phyloP scores from a whole-genome alignment of 2,329 filamentous ascomycete genomes.

The Clonostachys rosea region DNA sequence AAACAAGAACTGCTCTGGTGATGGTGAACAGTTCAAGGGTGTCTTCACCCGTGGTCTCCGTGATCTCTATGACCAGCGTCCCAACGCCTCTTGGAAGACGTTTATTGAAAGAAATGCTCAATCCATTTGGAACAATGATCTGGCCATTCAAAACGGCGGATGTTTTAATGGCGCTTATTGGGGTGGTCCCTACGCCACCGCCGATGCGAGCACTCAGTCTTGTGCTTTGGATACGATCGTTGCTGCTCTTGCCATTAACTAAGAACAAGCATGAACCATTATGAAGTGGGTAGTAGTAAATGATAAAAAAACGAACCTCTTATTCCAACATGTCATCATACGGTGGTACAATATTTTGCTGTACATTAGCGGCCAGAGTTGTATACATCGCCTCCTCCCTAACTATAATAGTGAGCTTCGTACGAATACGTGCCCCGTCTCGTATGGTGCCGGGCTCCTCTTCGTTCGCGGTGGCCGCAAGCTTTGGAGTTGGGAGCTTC shows the following conservation, averaged over 20 bases:
- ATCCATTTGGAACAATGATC: slow-evolving; percentile 7
- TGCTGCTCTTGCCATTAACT: slow-evolving; percentile 1
- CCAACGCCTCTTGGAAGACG: slow-evolving; percentile 2
- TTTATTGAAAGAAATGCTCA: slow-evolving; percentile 6
- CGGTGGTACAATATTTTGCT: too few relatives aligned
- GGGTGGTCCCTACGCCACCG: slow-evolving; percentile 2
- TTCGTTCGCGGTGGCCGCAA: too few relatives aligned
- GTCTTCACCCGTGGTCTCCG: slow-evolving; percentile 4
- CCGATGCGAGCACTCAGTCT: slow-evolving; percentile 1
- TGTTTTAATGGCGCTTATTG: slow-evolving; percentile 2
- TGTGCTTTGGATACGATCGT: slow-evolving; percentile 1
- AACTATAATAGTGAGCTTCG: too few relatives aligned
- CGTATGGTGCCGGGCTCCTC: too few relatives aligned
- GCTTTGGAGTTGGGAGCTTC: too few relatives aligned
- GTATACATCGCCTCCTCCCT: too few relatives aligned
- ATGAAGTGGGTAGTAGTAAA: too few relatives aligned
- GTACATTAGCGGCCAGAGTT: too few relatives aligned
- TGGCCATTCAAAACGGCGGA: not conserved
- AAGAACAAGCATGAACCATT: too few relatives aligned
- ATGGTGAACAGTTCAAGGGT: slow-evolving; percentile 62
- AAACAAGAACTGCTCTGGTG: slow-evolving; percentile 31
- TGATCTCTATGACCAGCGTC: slow-evolving; percentile 3
- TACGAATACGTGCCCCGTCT: too few relatives aligned
- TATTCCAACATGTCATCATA: too few relatives aligned
- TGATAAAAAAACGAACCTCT: too few relatives aligned